Percentiles rank a stretch among this genome's conserved stretches.
These are phyloP conservation scores for Candida sp. DNA, from an alignment of 1,139 yeast species.

Conservation along the genomic window DNA sequence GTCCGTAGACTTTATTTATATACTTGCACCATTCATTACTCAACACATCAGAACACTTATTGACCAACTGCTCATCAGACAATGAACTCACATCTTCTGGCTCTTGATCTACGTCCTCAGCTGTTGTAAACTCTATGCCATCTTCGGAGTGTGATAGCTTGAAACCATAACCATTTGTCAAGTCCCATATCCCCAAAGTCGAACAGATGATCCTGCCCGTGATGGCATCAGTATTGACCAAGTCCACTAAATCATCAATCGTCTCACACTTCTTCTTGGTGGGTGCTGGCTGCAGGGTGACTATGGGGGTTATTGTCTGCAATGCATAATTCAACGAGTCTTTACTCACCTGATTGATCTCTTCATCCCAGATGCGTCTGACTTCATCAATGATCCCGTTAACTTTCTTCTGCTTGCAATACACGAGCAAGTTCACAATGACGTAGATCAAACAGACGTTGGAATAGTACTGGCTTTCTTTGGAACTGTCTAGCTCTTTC, in stretches of 20 bases:
- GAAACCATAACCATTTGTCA: slow-evolving; percentile 23
- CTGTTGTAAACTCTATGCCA: background rate
- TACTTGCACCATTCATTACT: slow-evolving; percentile 20
- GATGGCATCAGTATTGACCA: slow-evolving; percentile 23
- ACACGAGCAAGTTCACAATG: slow-evolving; percentile 18
- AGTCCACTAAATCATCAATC: slow-evolving; percentile 16
- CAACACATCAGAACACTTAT: slow-evolving; percentile 10
- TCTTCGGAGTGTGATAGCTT: slow-evolving; percentile 13
- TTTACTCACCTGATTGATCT: slow-evolving; percentile 7
- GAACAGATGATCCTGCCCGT: slow-evolving; percentile 35
- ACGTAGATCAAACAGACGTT: slow-evolving; percentile 24
- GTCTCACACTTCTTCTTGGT: slow-evolving; percentile 8
- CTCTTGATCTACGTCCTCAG: background rate
- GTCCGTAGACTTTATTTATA: slow-evolving; percentile 28
- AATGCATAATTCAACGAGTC: slow-evolving; percentile 17
- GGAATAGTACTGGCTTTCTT: slow-evolving; percentile 17
- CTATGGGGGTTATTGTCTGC: slow-evolving; percentile 19
- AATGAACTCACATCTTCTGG: background rate
- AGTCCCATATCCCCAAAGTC: slow-evolving; percentile 37
- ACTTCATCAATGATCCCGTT: slow-evolving; percentile 9
- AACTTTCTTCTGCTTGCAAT: background rate
- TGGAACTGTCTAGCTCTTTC: slow-evolving; percentile 5
- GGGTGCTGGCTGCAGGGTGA: background rate
- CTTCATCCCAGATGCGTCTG: slow-evolving; percentile 10
- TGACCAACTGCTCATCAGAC: slow-evolving; percentile 9